A percentile compares a stretch with the other conserved stretches of the same genome.
These are phyloP conservation scores for Colletotrichum higginsianum DNA, from an alignment of 2,329 filamentous ascomycete genomes.

Conservation along the genomic window DNA sequence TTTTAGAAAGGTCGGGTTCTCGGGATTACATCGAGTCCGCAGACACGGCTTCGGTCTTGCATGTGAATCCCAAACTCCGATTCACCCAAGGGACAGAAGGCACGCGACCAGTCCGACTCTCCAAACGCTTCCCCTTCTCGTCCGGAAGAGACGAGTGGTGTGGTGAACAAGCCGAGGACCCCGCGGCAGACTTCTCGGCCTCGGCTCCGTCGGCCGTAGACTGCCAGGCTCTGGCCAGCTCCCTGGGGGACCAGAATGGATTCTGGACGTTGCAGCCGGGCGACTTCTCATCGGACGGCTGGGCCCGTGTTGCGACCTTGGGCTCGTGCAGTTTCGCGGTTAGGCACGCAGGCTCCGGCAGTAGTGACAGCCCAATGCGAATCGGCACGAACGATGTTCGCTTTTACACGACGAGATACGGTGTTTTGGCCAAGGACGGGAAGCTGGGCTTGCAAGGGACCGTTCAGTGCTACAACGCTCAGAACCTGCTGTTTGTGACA, in stretches of 20 bases:
- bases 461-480: constrained; percentile 35
- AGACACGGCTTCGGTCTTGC: constrained; percentile 8
- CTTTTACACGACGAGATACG: constrained; percentile 36
- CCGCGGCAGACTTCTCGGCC: constrained; percentile 28
- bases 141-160: constrained; percentile 41
- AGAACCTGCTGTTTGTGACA: constrained; percentile 27
- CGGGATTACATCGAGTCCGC: not conserved
- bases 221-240: constrained; percentile 24
- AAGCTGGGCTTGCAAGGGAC: constrained; percentile 35
- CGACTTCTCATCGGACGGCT: constrained; percentile 34
- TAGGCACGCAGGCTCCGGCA: constrained; percentile 21
- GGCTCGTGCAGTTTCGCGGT: constrained; percentile 41
- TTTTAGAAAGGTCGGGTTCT: not conserved
- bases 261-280: constrained; percentile 35
- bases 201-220: constrained; percentile 36
- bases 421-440: constrained; percentile 22
- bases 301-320: constrained; percentile 31
- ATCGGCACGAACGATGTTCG: constrained; percentile 42
- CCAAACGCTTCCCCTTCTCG: constrained; percentile 29
- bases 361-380: constrained; percentile 12
- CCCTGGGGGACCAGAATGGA: constrained; percentile 19
- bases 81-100: constrained; percentile 27
- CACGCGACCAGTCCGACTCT: constrained; percentile 18
- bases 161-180: constrained; percentile 35
- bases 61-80: constrained; percentile 14